phyloP scores from a whole-genome alignment of 495 filamentous ascomycete species.

The Evernia prunastri region DNA sequence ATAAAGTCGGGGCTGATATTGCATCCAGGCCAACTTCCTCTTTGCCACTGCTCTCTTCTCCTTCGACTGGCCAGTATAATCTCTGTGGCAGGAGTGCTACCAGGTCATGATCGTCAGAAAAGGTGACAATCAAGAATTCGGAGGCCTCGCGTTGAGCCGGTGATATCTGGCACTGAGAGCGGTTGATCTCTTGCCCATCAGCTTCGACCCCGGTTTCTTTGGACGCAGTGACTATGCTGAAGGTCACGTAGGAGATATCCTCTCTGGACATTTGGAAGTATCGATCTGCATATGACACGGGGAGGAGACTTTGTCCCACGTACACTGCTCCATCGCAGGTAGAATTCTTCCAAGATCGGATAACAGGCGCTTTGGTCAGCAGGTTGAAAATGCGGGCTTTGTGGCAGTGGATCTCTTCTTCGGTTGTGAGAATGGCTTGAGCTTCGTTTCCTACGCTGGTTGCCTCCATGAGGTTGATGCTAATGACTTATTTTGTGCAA shows the following conservation, averaged over 20 bases:
- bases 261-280: neutral
- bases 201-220: neutral
- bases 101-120: neutral
- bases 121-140: slow-evolving; percentile 1
- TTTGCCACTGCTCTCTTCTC: neutral
- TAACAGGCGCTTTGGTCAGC: neutral
- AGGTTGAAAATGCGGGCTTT: neutral
- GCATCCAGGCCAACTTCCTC: neutral
- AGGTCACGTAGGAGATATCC: neutral
- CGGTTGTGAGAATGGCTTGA: neutral
- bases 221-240: slow-evolving; percentile 1
- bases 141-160: slow-evolving; percentile 1
- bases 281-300: neutral
- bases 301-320: neutral
- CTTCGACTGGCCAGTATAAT: neutral
- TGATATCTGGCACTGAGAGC: neutral
- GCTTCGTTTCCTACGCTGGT: neutral
- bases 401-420: slow-evolving; percentile 2
- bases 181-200: neutral
- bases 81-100: neutral
- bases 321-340: neutral
- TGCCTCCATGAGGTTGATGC: neutral
- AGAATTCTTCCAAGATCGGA: neutral
- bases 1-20: neutral
- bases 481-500: neutral